Evolutionary conservation across 179 eudicot genomes (phyloP), one percentile per base, ranked within the genome.

Genomic region (Silene noctiflora): DNA sequence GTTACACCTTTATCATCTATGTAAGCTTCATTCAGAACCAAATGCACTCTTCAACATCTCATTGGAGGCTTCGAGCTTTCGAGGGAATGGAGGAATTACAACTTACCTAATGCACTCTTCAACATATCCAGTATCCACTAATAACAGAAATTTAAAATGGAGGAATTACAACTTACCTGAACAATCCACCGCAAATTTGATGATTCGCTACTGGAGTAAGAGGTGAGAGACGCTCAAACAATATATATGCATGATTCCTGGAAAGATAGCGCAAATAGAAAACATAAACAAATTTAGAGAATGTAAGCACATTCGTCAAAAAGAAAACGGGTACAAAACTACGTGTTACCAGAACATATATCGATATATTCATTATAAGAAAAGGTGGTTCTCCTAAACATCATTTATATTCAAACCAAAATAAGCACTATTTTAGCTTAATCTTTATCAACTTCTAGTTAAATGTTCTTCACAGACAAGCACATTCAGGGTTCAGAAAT

Each of bases 171-270:
- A 71, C 27, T 46, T 88, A 96, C 99, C 99, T 91, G 79, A 93
- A 90, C 86, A 96, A 75, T 74, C 87, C 89, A 73, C 80, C 66
- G 71, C 97, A 91, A 73, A 96, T 91, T 78, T 85, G 85, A 77
- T 78, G 78, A 86, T 96, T 92, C 14, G 92, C 98, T 53, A 88
- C 91, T 1, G 98, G 97, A 81, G 86, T 89, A 62, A 96, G 89
- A 74, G 87, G 84, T 59, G 94, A 88, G 59, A 96, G 97, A 24
- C 98, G 98, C 74, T 86, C 89, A 82, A 91, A 90, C n/a, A 96
- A 81, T 27, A 88, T 75, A 79, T 85, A 88, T 24, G 99, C 97
- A 89, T 96, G 98, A 82, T 51, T 83, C 99, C 99, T 96, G 90
- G 48, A 77, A 62, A 31, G 35, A 72, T 35, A 6, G 17, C 70